A percentile compares a stretch with the other conserved stretches of the same genome.
Evolutionary conservation across 1,284 basidiomycete genomes (phyloP).

Genomic region (Ceratobasidium sp.): DNA sequence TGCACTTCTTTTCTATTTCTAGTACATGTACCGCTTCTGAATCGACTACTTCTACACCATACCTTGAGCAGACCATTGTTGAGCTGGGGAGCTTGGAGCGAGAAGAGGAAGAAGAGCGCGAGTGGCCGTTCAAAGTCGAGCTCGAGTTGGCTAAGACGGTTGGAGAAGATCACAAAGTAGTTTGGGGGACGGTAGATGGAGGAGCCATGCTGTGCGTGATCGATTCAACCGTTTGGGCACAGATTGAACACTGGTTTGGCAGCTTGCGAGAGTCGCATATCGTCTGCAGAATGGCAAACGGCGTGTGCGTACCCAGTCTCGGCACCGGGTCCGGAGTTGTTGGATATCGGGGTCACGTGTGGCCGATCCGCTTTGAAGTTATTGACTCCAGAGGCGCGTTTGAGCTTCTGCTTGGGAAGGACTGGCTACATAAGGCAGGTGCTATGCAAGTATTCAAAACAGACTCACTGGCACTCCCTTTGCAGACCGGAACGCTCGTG

Average conservation of each 20-base stretch:
- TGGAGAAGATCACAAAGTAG: neutral
- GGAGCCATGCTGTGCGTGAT: no score
- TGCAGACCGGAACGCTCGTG: neutral
- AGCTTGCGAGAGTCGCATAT: neutral
- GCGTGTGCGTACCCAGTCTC: neutral
- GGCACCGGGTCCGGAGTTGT: neutral
- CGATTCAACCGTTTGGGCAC: constrained; percentile 19
- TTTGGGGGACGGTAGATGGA: constrained; percentile 6
- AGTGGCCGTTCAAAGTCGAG: neutral
- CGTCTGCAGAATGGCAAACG: constrained; percentile 17
- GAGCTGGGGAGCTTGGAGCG: neutral
- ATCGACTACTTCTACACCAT: neutral
- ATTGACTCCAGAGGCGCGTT: constrained; percentile 25
- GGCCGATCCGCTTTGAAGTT: constrained; percentile 4
- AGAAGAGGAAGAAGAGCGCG: neutral
- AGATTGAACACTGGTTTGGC: constrained; percentile 3
- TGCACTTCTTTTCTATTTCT: neutral
- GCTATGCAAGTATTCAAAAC: neutral
- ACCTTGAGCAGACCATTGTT: neutral
- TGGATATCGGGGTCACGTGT: neutral
- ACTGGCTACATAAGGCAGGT: neutral
- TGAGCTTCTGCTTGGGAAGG: constrained; percentile 8
- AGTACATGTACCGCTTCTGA: no score
- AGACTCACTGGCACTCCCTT: neutral
- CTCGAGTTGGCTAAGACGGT: neutral